These are phyloP conservation scores for Podospora appendiculata DNA, from an alignment of 495 filamentous ascomycete species.

Conservation along the genomic window DNA sequence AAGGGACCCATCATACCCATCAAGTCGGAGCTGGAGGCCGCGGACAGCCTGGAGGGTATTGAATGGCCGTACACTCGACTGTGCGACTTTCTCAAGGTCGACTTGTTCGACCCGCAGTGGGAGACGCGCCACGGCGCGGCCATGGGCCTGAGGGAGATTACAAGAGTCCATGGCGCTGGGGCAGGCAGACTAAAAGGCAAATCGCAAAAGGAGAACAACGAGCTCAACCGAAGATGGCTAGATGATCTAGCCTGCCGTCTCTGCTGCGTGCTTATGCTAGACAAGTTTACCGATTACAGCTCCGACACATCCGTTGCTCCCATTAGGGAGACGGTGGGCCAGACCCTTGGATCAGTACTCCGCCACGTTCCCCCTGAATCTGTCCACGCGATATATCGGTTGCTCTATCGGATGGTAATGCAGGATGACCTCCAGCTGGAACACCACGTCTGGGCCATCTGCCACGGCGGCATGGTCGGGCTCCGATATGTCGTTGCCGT, in stretches of 20 bases:
- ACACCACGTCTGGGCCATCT: constrained; percentile 79
- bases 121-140: constrained; percentile 96
- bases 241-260: constrained; percentile 89
- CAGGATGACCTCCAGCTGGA: constrained; percentile 68
- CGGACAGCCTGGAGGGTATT: constrained; percentile 66
- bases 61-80: constrained; percentile 93
- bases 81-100: constrained; percentile 85
- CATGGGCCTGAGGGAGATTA: constrained; percentile 87
- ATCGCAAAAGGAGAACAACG: constrained; percentile 64
- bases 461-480: constrained; percentile 97
- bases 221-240: constrained; percentile 73
- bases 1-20: constrained; percentile 64
- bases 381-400: constrained; percentile 71
- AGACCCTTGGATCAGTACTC: constrained; percentile 82
- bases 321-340: constrained; percentile 93
- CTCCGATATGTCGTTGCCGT: constrained; percentile 90
- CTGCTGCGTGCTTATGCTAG: constrained; percentile 92
- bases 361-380: constrained; percentile 67
- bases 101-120: constrained; percentile 91
- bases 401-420: constrained; percentile 85
- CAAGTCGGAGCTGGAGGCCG: constrained; percentile 57
- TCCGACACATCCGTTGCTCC: constrained; percentile 95
- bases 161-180: constrained; percentile 84
- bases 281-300: constrained; percentile 95
- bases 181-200: constrained; percentile 75